A percentile compares a stretch with the other conserved stretches of the same genome.
Conservation (phyloP, 31 red algal genomes). For the Asparagopsis taxiformis region DNA sequence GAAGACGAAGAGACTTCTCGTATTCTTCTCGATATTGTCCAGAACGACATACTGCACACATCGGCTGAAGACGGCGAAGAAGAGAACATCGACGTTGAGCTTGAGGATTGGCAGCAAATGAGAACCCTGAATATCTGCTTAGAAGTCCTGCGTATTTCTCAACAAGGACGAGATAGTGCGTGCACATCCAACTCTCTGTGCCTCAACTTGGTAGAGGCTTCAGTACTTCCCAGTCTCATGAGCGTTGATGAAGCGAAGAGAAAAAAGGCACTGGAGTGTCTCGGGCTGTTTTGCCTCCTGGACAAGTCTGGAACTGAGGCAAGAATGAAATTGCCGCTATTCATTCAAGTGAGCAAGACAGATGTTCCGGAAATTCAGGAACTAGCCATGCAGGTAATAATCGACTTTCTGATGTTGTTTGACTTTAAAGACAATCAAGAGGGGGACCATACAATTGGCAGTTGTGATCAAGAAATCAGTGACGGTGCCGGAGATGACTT, state of each 20-base stretch:
- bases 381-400: constrained; percentile 48
- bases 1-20: constrained; percentile 42
- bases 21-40: constrained; percentile 51
- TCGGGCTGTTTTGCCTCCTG: constrained; percentile 64
- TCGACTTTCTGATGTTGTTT: constrained; percentile 68
- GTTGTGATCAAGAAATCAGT: background rate
- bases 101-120: constrained; percentile 28
- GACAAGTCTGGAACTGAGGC: constrained; percentile 61
- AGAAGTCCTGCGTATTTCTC: constrained; percentile 34
- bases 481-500: background rate
- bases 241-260: constrained; percentile 27
- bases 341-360: constrained; percentile 49
- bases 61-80: background rate
- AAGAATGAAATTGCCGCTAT: constrained; percentile 42
- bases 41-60: constrained; percentile 36
- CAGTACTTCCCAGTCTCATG: constrained; percentile 40
- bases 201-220: constrained; percentile 29
- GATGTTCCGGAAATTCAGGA: constrained; percentile 57
- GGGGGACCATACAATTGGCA: background rate
- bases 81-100: background rate
- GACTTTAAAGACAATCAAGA: constrained; percentile 28
- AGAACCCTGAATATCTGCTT: constrained; percentile 38
- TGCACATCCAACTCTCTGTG: constrained; percentile 24
- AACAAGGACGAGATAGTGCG: background rate
- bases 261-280: constrained; percentile 33